These are phyloP conservation scores for Fusarium abutilonis DNA, from an alignment of 2,329 filamentous ascomycete genomes.

Conservation along the genomic window DNA sequence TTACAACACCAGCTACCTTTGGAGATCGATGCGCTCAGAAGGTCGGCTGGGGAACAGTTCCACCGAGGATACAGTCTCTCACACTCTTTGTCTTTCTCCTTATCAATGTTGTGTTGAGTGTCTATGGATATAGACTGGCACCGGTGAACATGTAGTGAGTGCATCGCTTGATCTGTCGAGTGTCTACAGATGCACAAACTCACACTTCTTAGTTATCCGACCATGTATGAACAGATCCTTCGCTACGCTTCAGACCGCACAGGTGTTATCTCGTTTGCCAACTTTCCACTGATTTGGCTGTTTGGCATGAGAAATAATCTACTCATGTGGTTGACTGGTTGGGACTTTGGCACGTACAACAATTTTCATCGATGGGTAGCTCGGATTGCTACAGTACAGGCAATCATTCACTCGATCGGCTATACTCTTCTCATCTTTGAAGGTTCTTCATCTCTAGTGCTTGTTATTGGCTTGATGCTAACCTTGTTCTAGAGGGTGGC, in stretches of 20 bases:
- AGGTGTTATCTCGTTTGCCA: slow-evolving; percentile 70
- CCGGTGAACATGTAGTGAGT: slow-evolving; percentile 55
- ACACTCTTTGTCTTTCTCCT: slow-evolving; percentile 52
- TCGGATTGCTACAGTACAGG: slow-evolving; percentile 68
- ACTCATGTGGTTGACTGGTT: slow-evolving; percentile 73
- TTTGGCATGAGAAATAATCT: slow-evolving; percentile 75
- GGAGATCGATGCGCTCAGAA: slow-evolving; percentile 56
- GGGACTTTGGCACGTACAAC: slow-evolving; percentile 74
- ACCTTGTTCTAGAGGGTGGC: slow-evolving; percentile 49
- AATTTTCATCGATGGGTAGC: slow-evolving; percentile 75
- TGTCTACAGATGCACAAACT: background rate
- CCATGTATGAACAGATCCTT: slow-evolving; percentile 49
- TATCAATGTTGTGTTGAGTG: slow-evolving; percentile 52
- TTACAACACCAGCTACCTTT: slow-evolving; percentile 56
- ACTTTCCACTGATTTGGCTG: slow-evolving; percentile 71
- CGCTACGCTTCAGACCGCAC: slow-evolving; percentile 71
- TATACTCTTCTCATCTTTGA: slow-evolving; percentile 61
- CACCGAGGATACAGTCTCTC: slow-evolving; percentile 55
- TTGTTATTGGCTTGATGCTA: background rate
- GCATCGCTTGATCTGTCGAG: rapidly evolving
- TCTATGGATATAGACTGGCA: slow-evolving; percentile 52
- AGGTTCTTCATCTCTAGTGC: slow-evolving; percentile 35
- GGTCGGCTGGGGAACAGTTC: slow-evolving; percentile 57
- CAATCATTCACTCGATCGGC: slow-evolving; percentile 68
- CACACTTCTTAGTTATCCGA: slow-evolving; percentile 48